Base-by-base conservation (phyloP, 2,329 filamentous ascomycete species). In the Xylaria sp. region DNA sequence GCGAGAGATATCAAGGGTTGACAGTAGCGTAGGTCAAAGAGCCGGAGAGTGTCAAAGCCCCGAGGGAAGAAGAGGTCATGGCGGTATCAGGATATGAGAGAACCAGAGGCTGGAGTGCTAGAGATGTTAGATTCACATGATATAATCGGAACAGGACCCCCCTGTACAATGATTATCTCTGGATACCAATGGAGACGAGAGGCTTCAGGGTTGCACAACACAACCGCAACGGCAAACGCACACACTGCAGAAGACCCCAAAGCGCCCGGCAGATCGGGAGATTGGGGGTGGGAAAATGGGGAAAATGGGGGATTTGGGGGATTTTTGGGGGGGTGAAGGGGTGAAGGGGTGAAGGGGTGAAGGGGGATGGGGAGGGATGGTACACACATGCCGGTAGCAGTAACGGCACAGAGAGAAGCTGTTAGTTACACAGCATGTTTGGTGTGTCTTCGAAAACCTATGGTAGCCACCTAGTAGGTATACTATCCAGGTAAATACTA, bases 191-290 rank as follows among this genome's bases (percentile, higher is more conserved):
- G 44, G 20, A 51, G 63, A 51, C 49, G 33, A 20, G 63, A 15
- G 45, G 62, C 42, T 60, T 57, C 57, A 58, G 33, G 45, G 68
- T 68, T 54, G 62, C 56, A 66, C 68, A 66, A 42, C 50, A 51
- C 61, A 39, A 60, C 61, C 39, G 42, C 39, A 60, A 59, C 66
- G 44, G 59, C 53, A 68, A n/a, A 20, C 51, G 57, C 58, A 54
- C n/a, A 67, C 42, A 44, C 38, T 69, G 65, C 67, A 69, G 45
- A 54, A 59, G 49, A 38, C 17, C 55, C 59, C 65, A 64, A 53
- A 17, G 44, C 33, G 65, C 54, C 56, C 65, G 65, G 68, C 53
- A 68, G 65, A 61, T 68, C 60, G 65, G 67, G 49, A 62, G 45
- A 61, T 63, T 62, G 64, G 65, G 49, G 51, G 17, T 33, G 56